A percentile compares a stretch with the other conserved stretches of the same genome.
These are phyloP conservation scores for Pestalotiopsis sp. DNA, from an alignment of 2,329 filamentous ascomycete species.

Conservation along the genomic window DNA sequence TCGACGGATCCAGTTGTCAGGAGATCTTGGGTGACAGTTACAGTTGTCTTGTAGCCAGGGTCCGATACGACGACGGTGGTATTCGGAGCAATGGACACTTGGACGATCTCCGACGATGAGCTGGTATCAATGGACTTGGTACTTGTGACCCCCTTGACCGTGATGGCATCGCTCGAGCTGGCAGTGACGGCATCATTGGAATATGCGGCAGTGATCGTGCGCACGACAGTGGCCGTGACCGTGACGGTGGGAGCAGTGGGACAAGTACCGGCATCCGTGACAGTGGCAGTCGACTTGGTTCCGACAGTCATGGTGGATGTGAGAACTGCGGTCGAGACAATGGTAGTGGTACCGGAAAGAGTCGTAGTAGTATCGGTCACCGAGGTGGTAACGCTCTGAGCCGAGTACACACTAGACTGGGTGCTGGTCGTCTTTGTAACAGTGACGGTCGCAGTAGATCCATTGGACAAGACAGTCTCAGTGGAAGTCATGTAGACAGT, in stretches of 20 bases:
- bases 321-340: not conserved
- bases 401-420: not conserved
- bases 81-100: conserved; percentile 7
- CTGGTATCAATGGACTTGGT: not conserved
- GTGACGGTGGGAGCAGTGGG: conserved; percentile 8
- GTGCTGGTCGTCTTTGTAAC: not conserved
- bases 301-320: conserved; percentile 20
- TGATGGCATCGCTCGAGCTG: not conserved
- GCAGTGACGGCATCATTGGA: not conserved
- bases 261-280: conserved; percentile 6
- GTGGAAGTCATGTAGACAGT: not conserved
- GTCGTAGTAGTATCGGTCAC: conserved; percentile 14
- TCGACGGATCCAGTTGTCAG: not conserved
- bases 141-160: not conserved
- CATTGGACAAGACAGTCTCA: not conserved
- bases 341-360: not conserved
- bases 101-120: not conserved
- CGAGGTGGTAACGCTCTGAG: not conserved
- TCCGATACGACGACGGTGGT: not conserved
- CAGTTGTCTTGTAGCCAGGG: not conserved
- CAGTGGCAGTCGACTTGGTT: conserved; percentile 13
- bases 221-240: conserved; percentile 5
- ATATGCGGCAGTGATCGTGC: not conserved
- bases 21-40: not conserved
- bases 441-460: not conserved